Conservation (phyloP, 305 asterid genomes). For the Andrographis paniculata region DNA sequence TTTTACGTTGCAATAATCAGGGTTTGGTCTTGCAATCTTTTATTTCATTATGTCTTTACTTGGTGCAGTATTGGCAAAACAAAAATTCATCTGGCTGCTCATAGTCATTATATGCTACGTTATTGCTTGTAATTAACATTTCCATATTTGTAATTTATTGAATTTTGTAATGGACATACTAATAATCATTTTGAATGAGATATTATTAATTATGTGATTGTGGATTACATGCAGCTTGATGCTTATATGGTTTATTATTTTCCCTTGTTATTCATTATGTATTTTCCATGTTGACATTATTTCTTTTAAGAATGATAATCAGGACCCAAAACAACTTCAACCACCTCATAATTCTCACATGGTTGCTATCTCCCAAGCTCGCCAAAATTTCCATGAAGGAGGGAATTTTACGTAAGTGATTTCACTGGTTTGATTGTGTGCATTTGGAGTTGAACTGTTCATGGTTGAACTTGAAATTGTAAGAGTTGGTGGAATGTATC, state of each 20-base stretch:
- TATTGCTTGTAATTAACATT: no score
- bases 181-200: no score
- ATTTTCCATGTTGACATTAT: constrained; percentile 15
- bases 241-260: background rate
- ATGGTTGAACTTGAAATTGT: constrained; percentile 3
- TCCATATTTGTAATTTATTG: no score
- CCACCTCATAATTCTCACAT: constrained; percentile 67
- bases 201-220: background rate
- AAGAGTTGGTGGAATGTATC: constrained; percentile 1
- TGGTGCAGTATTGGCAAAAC: no score
- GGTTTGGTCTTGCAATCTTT: background rate
- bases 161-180: no score
- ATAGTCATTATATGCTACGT: no score
- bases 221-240: background rate
- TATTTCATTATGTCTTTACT: background rate
- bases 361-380: constrained; percentile 54
- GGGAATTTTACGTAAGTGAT: constrained; percentile 54
- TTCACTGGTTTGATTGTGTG: constrained; percentile 11
- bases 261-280: background rate
- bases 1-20: background rate
- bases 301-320: constrained; percentile 28
- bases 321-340: constrained; percentile 53
- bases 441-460: constrained; percentile 10
- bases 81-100: no score
- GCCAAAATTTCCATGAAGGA: constrained; percentile 57